A percentile compares a stretch with the other conserved stretches of the same genome.
These are phyloP conservation scores for Oryza punctata DNA, from an alignment of 176 grass and related monocot species.

Conservation along the genomic window DNA sequence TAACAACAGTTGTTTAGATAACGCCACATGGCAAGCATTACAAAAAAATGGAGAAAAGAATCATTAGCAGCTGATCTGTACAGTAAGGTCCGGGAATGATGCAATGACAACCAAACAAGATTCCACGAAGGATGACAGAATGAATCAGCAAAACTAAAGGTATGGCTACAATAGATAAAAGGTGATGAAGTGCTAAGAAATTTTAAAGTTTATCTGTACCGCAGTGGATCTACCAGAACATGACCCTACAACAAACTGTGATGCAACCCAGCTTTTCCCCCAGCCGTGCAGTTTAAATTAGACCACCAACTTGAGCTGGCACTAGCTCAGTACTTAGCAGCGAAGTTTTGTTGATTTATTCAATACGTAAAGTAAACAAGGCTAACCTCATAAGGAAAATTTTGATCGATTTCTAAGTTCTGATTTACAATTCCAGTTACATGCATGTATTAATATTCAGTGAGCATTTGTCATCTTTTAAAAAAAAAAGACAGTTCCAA, in stretches of 20 bases:
- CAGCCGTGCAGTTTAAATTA: slow-evolving; percentile 43
- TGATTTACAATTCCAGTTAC: background rate
- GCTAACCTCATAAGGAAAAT: no score
- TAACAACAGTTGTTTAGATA: slow-evolving; percentile 9
- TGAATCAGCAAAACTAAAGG: slow-evolving; percentile 32
- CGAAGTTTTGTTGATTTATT: slow-evolving; percentile 34
- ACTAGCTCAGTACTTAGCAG: slow-evolving; percentile 33
- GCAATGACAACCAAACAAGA: slow-evolving; percentile 45
- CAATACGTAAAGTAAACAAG: slow-evolving; percentile 9
- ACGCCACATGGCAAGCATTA: slow-evolving; percentile 26
- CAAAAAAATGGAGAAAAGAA: slow-evolving; percentile 2
- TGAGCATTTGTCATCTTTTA: background rate
- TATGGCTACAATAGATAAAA: background rate
- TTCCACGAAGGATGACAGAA: slow-evolving; percentile 33
- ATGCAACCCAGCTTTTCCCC: slow-evolving; percentile 10
- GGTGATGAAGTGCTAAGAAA: background rate
- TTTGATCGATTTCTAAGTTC: slow-evolving; percentile 3
- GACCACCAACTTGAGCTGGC: slow-evolving; percentile 36
- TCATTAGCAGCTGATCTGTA: slow-evolving; percentile 29
- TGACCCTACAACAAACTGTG: slow-evolving; percentile 33
- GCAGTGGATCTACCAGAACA: slow-evolving; percentile 38
- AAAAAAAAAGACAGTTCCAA: background rate
- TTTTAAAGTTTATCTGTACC: slow-evolving; percentile 14
- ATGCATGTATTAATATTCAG: background rate
- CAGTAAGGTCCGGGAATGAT: slow-evolving; percentile 24